Evolutionary conservation across 805 yeast genomes (phyloP), one percentile per base, ranked within the genome.

Genomic region (Saturnispora sekii): DNA sequence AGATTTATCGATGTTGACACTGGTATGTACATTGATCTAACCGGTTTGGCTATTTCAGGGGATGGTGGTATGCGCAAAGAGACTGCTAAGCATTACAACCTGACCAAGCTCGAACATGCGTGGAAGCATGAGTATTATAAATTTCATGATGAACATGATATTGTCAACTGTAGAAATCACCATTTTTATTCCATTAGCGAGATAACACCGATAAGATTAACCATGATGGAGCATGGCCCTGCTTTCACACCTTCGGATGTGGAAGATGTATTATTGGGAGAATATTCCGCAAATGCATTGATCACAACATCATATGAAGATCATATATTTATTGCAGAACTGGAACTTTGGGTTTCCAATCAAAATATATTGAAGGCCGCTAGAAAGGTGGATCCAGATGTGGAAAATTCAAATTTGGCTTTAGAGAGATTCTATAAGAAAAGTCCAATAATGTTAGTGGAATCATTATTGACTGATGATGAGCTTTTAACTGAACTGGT

Each of bases 1-100:
- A 63, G 93, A 43, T 79, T 82, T 54, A 76, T 83, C 45, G 89
- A 82, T 58, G 65, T 78, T 10, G 83, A 79, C 51, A 71, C 79
- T 6, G 93, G 90, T 0, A 59, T 79, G 44, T 83, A 77, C 54
- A 78, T 83, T 44, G 93, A 83, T 59, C 76, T 83, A 29, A 83
- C 93, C 0, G 89, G 79, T 0, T 60, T 81, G 46, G 70, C 81
- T 2, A 56, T 74, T n/a, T 67, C 78, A n/a, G 62, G 60, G 32
- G 57, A 67, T 2, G 43, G 47, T 12, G 49, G 45, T 21, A 39
- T 53, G n/a, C 58, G 59, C 3, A 30, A 35, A 2, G 39, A 50
- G 38, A 53, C 53, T 33, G 45, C 45, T 31, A 36, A 32, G 4
- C 18, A 48, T 12, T 41, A 26, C 15, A 11, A 34, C 1, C 17